phyloP scores from a whole-genome alignment of 2,329 filamentous ascomycete genomes.

The Karstenula rhodostoma region DNA sequence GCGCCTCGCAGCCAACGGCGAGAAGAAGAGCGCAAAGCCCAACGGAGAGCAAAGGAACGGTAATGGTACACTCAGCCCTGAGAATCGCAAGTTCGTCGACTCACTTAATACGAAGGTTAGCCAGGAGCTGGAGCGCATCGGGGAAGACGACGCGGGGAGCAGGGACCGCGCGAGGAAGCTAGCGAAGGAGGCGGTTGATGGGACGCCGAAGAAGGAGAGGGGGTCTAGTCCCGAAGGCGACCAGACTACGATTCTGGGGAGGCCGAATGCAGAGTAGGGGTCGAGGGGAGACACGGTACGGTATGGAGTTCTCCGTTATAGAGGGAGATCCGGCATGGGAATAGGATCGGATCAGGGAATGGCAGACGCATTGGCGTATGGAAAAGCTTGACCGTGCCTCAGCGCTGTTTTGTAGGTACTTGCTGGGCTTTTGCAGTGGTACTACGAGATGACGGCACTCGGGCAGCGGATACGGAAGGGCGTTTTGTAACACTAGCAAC shows the following conservation, averaged over 20 bases:
- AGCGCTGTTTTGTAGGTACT: not conserved
- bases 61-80: constrained; percentile 38
- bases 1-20: constrained; percentile 28
- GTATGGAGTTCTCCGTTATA: not conserved
- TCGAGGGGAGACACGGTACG: not conserved
- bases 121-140: constrained; percentile 38
- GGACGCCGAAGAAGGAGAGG: constrained; percentile 21
- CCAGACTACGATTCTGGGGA: not conserved
- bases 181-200: constrained; percentile 32
- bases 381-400: not conserved
- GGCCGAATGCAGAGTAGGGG: not conserved
- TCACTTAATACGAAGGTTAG: constrained; percentile 38
- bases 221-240: not conserved
- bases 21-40: constrained; percentile 15
- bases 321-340: not conserved
- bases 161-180: constrained; percentile 37
- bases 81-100: constrained; percentile 43
- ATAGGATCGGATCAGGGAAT: not conserved
- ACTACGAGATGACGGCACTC: not conserved
- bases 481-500: not conserved
- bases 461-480: not conserved
- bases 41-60: constrained; percentile 13
- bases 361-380: not conserved
- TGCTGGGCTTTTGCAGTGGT: not conserved
- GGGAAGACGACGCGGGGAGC: constrained; percentile 30